phyloP scores from a whole-genome alignment of 371 early-diverging fungal genomes.

The Parasitella parasitica region DNA sequence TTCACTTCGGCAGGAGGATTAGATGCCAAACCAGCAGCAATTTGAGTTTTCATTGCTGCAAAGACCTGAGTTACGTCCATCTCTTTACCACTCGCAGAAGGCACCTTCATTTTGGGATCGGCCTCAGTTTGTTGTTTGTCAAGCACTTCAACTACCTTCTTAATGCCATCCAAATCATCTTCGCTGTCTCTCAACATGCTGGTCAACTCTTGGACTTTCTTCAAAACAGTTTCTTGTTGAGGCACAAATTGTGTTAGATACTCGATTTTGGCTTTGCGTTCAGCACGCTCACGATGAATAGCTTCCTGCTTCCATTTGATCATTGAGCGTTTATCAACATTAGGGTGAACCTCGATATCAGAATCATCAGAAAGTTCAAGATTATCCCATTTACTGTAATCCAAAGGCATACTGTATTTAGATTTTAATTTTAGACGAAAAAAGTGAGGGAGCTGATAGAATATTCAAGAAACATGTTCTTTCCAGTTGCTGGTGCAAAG shows the following conservation, averaged over 20 bases:
- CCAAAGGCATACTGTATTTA: slow-evolving; percentile 41
- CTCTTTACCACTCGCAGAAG: not conserved
- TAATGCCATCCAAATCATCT: slow-evolving; percentile 23
- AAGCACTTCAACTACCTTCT: slow-evolving; percentile 5
- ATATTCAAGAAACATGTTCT: not conserved
- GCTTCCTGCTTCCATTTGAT: slow-evolving; percentile 90
- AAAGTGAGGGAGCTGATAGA: not conserved
- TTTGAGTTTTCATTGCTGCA: slow-evolving; percentile 22
- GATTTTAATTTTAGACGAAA: not conserved
- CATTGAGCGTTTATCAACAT: slow-evolving; percentile 94
- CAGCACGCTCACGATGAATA: slow-evolving; percentile 86
- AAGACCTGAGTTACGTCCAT: slow-evolving; percentile 20
- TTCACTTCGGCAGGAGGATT: slow-evolving; percentile 28
- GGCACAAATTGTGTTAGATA: slow-evolving; percentile 59
- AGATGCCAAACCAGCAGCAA: slow-evolving; percentile 23
- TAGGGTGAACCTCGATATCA: slow-evolving; percentile 95
- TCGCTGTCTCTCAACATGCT: slow-evolving; percentile 10
- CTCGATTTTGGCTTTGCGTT: slow-evolving; percentile 73
- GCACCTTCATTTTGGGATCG: slow-evolving; percentile 1
- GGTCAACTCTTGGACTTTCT: slow-evolving; percentile 39
- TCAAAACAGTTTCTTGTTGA: slow-evolving; percentile 56
- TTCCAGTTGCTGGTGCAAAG: not conserved
- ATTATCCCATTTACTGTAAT: slow-evolving; percentile 96
- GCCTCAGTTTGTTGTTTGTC: slow-evolving; percentile 10
- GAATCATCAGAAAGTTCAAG: slow-evolving; percentile 96